Percentiles rank a stretch among this genome's conserved stretches.
These are phyloP conservation scores for Parafenestella ontariensis DNA, from an alignment of 2,329 filamentous ascomycete genomes.

Conservation along the genomic window DNA sequence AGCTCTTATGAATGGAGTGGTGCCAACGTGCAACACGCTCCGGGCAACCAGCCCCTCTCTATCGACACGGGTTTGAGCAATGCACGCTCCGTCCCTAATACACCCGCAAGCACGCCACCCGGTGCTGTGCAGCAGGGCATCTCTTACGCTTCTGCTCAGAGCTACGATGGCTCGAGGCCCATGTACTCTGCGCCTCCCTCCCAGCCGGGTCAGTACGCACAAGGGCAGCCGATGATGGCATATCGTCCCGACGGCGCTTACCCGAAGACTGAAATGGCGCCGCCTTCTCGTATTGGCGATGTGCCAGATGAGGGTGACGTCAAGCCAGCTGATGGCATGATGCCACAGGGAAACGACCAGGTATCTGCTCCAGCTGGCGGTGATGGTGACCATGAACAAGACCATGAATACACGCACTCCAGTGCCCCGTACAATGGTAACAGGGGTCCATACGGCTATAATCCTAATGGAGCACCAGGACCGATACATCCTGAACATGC, in stretches of 20 bases:
- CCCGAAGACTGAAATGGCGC: slow-evolving; percentile 87
- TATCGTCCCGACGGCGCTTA: slow-evolving; percentile 63
- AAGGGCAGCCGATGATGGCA: slow-evolving; percentile 68
- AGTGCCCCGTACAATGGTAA: slow-evolving; percentile 73
- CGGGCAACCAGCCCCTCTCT: slow-evolving; percentile 74
- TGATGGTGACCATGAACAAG: slow-evolving; percentile 76
- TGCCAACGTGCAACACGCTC: slow-evolving; percentile 51
- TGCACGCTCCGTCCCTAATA: slow-evolving; percentile 84
- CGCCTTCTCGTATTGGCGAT: slow-evolving; percentile 71
- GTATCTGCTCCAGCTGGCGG: slow-evolving; percentile 67
- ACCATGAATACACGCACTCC: slow-evolving; percentile 86
- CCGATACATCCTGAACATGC: slow-evolving; percentile 74
- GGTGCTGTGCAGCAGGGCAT: slow-evolving; percentile 81
- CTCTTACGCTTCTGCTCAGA: slow-evolving; percentile 74
- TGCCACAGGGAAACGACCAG: slow-evolving; percentile 55
- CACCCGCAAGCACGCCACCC: slow-evolving; percentile 89
- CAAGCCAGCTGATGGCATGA: slow-evolving; percentile 70
- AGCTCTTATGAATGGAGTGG: slow-evolving; percentile 79
- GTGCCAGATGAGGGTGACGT: slow-evolving; percentile 67
- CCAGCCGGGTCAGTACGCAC: slow-evolving; percentile 73
- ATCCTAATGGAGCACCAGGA: slow-evolving; percentile 68
- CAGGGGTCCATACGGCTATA: slow-evolving; percentile 80
- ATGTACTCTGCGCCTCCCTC: slow-evolving; percentile 77
- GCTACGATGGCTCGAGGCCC: slow-evolving; percentile 78
- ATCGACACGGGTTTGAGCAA: slow-evolving; percentile 82